Conservation (phyloP, 2,329 filamentous ascomycete species). For the Lachnellula arida region DNA sequence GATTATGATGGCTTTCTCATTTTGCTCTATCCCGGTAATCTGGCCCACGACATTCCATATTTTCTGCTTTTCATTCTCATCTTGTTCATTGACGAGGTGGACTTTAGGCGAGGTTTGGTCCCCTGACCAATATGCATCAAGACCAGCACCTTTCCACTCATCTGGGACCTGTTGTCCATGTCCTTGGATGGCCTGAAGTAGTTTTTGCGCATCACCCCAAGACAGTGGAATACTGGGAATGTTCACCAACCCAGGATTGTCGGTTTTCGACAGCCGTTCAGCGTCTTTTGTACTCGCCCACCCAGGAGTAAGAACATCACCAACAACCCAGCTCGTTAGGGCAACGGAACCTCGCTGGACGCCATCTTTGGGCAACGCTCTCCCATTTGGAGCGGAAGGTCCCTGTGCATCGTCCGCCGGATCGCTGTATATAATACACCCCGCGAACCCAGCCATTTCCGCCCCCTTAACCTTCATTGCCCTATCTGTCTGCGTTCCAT, state of each 20-base stretch:
- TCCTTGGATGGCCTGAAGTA: slow-evolving; percentile 72
- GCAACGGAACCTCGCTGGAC: slow-evolving; percentile 81
- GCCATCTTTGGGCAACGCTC: slow-evolving; percentile 74
- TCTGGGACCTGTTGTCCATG: slow-evolving; percentile 64
- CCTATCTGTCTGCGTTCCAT: slow-evolving; percentile 66
- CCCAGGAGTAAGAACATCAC: slow-evolving; percentile 89
- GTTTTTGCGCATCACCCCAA: slow-evolving; percentile 79
- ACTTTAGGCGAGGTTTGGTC: slow-evolving; percentile 70
- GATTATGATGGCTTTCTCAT: slow-evolving; percentile 77
- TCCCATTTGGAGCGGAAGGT: slow-evolving; percentile 67
- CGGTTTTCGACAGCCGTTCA: slow-evolving; percentile 62
- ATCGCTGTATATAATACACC: slow-evolving; percentile 90
- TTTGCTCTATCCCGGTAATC: slow-evolving; percentile 79
- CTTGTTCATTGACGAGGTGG: slow-evolving; percentile 79
- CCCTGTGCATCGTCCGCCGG: slow-evolving; percentile 82
- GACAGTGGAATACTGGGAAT: slow-evolving; percentile 89
- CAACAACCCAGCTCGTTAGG: slow-evolving; percentile 75
- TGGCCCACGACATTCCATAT: slow-evolving; percentile 91
- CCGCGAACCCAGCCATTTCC: slow-evolving; percentile 77
- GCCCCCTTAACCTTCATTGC: slow-evolving; percentile 87
- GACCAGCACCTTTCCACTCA: slow-evolving; percentile 73
- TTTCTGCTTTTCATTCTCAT: slow-evolving; percentile 73
- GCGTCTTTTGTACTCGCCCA: slow-evolving; percentile 66
- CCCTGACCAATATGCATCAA: slow-evolving; percentile 83
- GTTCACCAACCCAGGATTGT: slow-evolving; percentile 67